Evolutionary conservation across 345 rosid genomes (phyloP).

Genomic region (Citrus glauca): DNA sequence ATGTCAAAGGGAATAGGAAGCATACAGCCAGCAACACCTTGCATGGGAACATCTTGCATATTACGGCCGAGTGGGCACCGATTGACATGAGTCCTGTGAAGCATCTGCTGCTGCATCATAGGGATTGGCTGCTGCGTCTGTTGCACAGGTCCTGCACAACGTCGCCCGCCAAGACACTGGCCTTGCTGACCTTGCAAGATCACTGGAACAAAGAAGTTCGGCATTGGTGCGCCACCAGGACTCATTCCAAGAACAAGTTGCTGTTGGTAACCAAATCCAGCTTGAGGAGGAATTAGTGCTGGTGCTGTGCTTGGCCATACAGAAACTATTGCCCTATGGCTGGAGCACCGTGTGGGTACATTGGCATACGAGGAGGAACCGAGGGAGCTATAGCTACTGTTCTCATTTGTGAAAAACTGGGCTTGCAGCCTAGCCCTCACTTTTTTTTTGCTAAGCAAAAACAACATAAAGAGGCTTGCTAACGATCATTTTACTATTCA

Average conservation of each 20-base stretch:
- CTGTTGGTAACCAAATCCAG: constrained; percentile 76
- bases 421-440: constrained; percentile 69
- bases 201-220: constrained; percentile 60
- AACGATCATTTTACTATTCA: constrained; percentile 57
- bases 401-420: constrained; percentile 67
- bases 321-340: constrained; percentile 64
- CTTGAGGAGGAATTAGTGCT: constrained; percentile 57
- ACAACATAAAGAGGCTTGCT: constrained; percentile 74
- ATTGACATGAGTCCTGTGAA: too few relatives aligned
- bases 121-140: constrained; percentile 60
- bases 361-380: constrained; percentile 61
- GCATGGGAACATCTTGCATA: constrained; percentile 5
- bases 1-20: constrained; percentile 53
- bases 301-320: constrained; percentile 71
- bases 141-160: constrained; percentile 45
- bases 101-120: constrained; percentile 40
- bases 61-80: too few relatives aligned
- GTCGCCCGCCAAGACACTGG: constrained; percentile 62
- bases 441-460: constrained; percentile 14
- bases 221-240: constrained; percentile 67
- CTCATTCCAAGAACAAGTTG: constrained; percentile 77
- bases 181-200: constrained; percentile 58
- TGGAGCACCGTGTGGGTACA: constrained; percentile 64
- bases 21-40: constrained; percentile 45
- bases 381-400: constrained; percentile 55